Evolutionary conservation across 257 asterid genomes (phyloP), one percentile per base, ranked within the genome.

Genomic region (Anisodus tanguticus): DNA sequence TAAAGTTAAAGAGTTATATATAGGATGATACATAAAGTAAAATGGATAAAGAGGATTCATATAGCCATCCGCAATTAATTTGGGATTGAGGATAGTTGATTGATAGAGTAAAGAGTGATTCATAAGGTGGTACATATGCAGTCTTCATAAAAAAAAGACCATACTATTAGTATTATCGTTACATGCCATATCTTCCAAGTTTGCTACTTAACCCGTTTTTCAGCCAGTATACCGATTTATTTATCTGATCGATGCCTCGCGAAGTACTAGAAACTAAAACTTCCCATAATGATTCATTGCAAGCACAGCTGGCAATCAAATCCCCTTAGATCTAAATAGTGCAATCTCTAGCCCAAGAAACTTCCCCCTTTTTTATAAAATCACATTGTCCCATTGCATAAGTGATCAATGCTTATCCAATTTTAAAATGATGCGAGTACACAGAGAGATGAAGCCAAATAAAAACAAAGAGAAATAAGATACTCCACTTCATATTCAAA

Each of bases 391-490:
- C 51, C 76, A 67, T 37, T 39, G 15, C 53, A 41, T 11, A 71
- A 17, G 57, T 45, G 57, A 43, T 10, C 57, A 9, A 17, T 70
- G 79, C 55, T 70, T 16, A 9, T 70, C 79, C 79, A 70, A 70
- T 43, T 17, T 43, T 43, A 71, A 31, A 71, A 43, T 17, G 35
- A 43, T 2, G 37, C 9, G 26, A 71, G 57, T 43, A 70, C 79
- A 9, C 81, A 51, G 47, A 77, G 64, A 76, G 64, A 53, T 77
- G 47, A 53, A 53, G 81, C 81, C 26, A 13, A 53, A 77, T 77
- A 10, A 77, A 76, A 77, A 77, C 15, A 77, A 53, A 26, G 64
- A 77, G 81, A 53, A 53, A 77, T 53, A 77, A 53, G 81, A 51
- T 53, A 2, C 15, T 51, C 47, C 64, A 13, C 15, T 53, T 77